These are phyloP conservation scores for Tuber melanosporum DNA, from an alignment of 495 filamentous ascomycete genomes.

Conservation along the genomic window DNA sequence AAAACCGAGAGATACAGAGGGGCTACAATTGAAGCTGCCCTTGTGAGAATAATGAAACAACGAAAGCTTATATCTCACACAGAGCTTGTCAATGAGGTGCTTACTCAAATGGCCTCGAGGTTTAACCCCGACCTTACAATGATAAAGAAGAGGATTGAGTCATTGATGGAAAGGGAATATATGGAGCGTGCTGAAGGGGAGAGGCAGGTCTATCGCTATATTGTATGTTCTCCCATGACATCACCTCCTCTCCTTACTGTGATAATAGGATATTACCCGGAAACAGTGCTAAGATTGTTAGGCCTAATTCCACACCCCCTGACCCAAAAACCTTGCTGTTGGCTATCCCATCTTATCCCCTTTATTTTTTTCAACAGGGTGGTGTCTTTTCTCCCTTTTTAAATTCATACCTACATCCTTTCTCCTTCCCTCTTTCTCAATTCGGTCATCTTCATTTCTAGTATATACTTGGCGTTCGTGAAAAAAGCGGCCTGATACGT, in stretches of 20 bases:
- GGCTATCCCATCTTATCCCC: not conserved
- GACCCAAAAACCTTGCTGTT: not conserved
- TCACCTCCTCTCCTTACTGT: not conserved
- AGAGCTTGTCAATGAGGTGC: conserved; percentile 75
- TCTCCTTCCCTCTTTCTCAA: not conserved
- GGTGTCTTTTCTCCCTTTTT: not conserved
- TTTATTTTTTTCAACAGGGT: not conserved
- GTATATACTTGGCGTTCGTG: conserved; percentile 3
- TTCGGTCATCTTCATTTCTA: not conserved
- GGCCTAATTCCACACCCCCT: not conserved
- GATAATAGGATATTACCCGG: not conserved
- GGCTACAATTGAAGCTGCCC: conserved; percentile 74
- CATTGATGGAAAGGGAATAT: conserved; percentile 85
- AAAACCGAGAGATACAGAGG: conserved; percentile 75
- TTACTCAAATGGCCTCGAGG: conserved; percentile 65
- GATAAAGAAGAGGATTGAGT: conserved; percentile 92
- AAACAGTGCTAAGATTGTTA: not conserved
- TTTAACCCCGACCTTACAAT: conserved; percentile 87
- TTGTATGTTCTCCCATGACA: conserved; percentile 46
- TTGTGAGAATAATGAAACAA: conserved; percentile 70
- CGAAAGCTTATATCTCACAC: conserved; percentile 76
- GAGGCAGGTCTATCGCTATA: conserved; percentile 66
- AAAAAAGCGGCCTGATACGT: not conserved
- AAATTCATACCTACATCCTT: not conserved
- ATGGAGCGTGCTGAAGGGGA: conserved; percentile 74